A percentile compares a stretch with the other conserved stretches of the same genome.
Evolutionary conservation across 2,329 filamentous ascomycete genomes (phyloP).

Genomic region (Pseudocercospora macadamiae): DNA sequence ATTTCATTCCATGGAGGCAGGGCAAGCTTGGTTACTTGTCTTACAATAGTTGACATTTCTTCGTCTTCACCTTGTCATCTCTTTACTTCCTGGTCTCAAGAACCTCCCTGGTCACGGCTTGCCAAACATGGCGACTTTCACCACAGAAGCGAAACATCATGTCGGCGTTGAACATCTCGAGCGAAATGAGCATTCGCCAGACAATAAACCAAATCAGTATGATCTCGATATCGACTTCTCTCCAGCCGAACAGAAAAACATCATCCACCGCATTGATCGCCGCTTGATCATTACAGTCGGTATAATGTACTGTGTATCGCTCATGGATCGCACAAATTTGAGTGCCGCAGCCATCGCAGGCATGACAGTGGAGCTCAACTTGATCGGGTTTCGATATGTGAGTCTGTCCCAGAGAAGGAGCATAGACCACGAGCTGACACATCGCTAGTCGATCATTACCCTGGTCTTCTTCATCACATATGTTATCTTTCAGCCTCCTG

Average conservation of each 20-base stretch:
- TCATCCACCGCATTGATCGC: constrained; percentile 69
- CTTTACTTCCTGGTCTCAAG: neutral
- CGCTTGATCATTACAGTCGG: constrained; percentile 49
- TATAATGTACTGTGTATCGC: constrained; percentile 29
- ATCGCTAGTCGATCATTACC: constrained; percentile 61
- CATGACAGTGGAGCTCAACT: constrained; percentile 43
- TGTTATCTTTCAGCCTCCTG: constrained; percentile 69
- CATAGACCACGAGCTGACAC: constrained; percentile 24
- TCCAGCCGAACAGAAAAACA: constrained; percentile 41
- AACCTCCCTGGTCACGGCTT: neutral
- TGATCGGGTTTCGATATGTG: constrained; percentile 20
- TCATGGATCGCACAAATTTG: constrained; percentile 71
- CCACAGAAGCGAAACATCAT: neutral
- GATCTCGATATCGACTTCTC: constrained; percentile 25
- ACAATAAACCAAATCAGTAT: constrained; percentile 7
- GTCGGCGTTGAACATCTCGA: constrained; percentile 15
- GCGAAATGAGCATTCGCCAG: constrained; percentile 7
- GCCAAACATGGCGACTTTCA: neutral
- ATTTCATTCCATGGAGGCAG: neutral
- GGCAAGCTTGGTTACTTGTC: neutral
- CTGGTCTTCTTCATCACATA: constrained; percentile 75
- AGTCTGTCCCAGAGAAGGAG: neutral
- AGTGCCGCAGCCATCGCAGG: constrained; percentile 73
- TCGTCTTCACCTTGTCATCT: neutral
- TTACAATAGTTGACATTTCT: neutral